Evolutionary conservation across 192 early-diverging fungal species (phyloP), one percentile per base, ranked within the genome.

Genomic region (Backusella tarrabulga): DNA sequence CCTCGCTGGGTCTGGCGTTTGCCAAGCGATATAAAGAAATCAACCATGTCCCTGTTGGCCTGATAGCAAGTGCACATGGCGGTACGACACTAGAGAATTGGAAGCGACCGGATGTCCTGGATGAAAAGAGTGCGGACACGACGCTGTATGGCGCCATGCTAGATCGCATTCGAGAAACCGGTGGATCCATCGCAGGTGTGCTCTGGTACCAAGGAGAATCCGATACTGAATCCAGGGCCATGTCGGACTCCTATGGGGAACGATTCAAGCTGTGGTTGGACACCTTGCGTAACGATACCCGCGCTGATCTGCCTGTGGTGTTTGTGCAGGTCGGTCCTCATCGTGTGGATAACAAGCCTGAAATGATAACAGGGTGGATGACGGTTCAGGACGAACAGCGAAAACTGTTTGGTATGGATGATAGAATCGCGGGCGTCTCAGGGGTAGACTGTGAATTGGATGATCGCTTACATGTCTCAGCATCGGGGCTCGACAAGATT

Each of bases 171-270:
- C 5, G 44, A 8, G 36, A 34, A 14, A 29, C 42, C 0, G 82
- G 76, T 26, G 71, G 54, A 14, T 11, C 17, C 3, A 26, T 80
- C 7, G 76, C 76, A 23, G 82, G 82, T 14, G 56, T 83, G 29
- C 69, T 83, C 1, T 83, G 82, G 82, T 79, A 77, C 9, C 82
- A 83, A 40, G 82, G 82, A 3, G 82, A 83, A 69, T 77, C 82
- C 2, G 79, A 83, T 67, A 60, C 82, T 23, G 54, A 60, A 21
- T 26, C 23, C 0, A 32, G 29, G 3, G 8, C 29, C 34, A 68
- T 23, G 32, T 56, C 79, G 4, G 41, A 72, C 3, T 19, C 15
- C 1, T 80, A 73, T 29, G 34, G 46, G 0, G 54, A 63, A 4
- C 34, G 68, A 1, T 69, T 76, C 34, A 11, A 56, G 0, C 8